Evolutionary conservation across 805 yeast genomes (phyloP).

Genomic region (Kuraishia capsulata): DNA sequence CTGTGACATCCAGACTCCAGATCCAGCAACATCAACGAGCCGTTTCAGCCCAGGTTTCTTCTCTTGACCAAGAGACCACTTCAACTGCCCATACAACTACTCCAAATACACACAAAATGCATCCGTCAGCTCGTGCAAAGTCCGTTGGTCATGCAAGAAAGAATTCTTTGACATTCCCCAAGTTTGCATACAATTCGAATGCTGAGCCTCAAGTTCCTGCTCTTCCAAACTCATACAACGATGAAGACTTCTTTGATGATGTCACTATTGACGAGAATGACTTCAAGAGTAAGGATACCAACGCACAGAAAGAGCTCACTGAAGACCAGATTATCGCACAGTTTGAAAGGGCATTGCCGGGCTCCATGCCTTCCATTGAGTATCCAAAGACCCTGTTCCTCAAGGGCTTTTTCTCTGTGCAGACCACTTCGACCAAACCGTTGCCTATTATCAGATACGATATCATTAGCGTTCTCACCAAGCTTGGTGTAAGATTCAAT

Average conservation of each 20-base stretch:
- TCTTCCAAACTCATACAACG: slow-evolving; percentile 23
- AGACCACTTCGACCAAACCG: slow-evolving; percentile 89
- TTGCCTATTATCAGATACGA: slow-evolving; percentile 81
- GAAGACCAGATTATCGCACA: slow-evolving; percentile 37
- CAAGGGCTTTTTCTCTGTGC: slow-evolving; percentile 91
- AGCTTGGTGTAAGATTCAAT: slow-evolving; percentile 69
- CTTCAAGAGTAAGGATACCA: slow-evolving; percentile 7
- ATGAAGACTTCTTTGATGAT: slow-evolving; percentile 54
- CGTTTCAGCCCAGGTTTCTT: slow-evolving; percentile 25
- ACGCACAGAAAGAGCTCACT: slow-evolving; percentile 23
- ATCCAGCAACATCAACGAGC: slow-evolving; percentile 19
- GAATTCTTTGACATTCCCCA: slow-evolving; percentile 36
- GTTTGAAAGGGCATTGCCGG: slow-evolving; percentile 51
- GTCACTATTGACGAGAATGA: slow-evolving; percentile 30
- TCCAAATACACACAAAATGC: slow-evolving; percentile 36
- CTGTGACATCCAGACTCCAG: slow-evolving; percentile 16
- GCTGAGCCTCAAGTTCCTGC: slow-evolving; percentile 33
- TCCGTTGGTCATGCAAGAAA: slow-evolving; percentile 76
- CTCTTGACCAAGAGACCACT: slow-evolving; percentile 6
- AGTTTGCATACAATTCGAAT: slow-evolving; percentile 7
- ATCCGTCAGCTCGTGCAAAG: slow-evolving; percentile 84
- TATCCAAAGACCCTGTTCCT: slow-evolving; percentile 84
- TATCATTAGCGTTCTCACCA: slow-evolving; percentile 66
- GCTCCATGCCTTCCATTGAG: slow-evolving; percentile 89
- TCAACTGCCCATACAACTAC: not conserved